Evolutionary conservation across 1,139 yeast genomes (phyloP).

Genomic region (Candida freyschussii): DNA sequence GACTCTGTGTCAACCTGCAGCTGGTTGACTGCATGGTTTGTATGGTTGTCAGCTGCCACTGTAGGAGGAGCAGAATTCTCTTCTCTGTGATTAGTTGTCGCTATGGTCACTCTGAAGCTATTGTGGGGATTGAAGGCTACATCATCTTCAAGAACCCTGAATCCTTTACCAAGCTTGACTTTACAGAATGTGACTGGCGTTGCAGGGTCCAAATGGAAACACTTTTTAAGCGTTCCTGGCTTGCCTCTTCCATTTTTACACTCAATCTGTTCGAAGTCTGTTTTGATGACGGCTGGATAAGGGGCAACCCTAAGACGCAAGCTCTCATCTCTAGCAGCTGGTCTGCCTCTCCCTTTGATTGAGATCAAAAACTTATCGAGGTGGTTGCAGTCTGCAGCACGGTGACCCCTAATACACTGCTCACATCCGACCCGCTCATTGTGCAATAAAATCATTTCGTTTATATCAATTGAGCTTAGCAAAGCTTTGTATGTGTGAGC

Average conservation of each 20-base stretch:
- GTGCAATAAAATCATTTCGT: slow-evolving; percentile 75
- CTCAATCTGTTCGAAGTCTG: slow-evolving; percentile 10
- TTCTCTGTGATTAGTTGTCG: too few species aligned
- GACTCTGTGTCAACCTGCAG: too few species aligned
- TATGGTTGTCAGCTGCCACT: too few species aligned
- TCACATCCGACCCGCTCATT: slow-evolving; percentile 87
- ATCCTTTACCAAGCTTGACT: slow-evolving; percentile 15
- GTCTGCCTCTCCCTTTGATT: slow-evolving; percentile 87
- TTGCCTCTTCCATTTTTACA: slow-evolving; percentile 11
- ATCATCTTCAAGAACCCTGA: slow-evolving; percentile 11
- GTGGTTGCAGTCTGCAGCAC: slow-evolving; percentile 85
- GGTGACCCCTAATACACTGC: slow-evolving; percentile 87
- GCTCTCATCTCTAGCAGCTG: slow-evolving; percentile 30
- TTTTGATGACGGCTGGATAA: slow-evolving; percentile 5
- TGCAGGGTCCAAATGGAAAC: slow-evolving; percentile 15
- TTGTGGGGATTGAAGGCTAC: neutral
- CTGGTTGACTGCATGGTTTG: too few species aligned
- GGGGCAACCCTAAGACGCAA: slow-evolving; percentile 15
- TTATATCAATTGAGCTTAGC: too few species aligned
- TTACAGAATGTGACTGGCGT: slow-evolving; percentile 7
- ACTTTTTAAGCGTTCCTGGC: slow-evolving; percentile 11
- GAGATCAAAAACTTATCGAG: slow-evolving; percentile 73
- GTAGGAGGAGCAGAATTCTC: too few species aligned
- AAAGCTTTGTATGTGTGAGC: too few species aligned
- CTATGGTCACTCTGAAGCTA: too few species aligned